A percentile compares a stretch with the other conserved stretches of the same genome.
Conservation (phyloP, 805 yeast species). For the Monosporozyma servazzii region DNA sequence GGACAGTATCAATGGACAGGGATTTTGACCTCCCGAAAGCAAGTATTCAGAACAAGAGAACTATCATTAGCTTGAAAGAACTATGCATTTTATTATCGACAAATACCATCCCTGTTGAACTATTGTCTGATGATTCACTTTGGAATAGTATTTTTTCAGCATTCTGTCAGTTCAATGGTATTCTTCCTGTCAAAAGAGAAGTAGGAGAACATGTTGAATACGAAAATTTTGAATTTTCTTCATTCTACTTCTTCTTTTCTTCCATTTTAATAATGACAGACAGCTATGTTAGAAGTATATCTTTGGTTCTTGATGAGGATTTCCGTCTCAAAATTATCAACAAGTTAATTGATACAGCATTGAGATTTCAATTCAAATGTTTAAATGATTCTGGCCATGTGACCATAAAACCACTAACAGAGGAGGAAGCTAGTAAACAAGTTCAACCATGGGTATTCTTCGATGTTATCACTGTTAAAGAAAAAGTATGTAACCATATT, state of each 20-base stretch:
- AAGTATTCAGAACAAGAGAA: conserved; percentile 24
- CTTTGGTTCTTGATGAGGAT: conserved; percentile 16
- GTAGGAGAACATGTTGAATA: conserved; percentile 78
- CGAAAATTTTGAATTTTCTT: conserved; percentile 70
- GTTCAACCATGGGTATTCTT: background rate
- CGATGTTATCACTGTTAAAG: conserved; percentile 8
- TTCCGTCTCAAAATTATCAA: conserved; percentile 11
- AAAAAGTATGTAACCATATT: conserved; percentile 18
- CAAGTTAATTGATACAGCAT: conserved; percentile 11
- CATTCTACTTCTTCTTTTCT: conserved; percentile 25
- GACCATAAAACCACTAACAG: background rate
- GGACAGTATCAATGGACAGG: conserved; percentile 19
- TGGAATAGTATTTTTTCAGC: conserved; percentile 18
- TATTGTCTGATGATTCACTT: conserved; percentile 14
- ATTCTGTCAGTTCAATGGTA: conserved; percentile 24
- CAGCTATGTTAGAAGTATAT: conserved; percentile 24
- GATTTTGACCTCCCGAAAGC: conserved; percentile 23
- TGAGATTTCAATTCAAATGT: conserved; percentile 14
- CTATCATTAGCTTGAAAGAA: conserved; percentile 32
- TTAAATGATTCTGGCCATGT: background rate
- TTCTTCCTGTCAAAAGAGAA: conserved; percentile 67
- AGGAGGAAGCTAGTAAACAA: background rate
- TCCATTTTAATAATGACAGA: conserved; percentile 26
- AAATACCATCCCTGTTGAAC: conserved; percentile 43
- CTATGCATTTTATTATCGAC: conserved; percentile 68